Conservation (phyloP, 1,284 basidiomycete species). For the Exsudoporus floridanus region DNA sequence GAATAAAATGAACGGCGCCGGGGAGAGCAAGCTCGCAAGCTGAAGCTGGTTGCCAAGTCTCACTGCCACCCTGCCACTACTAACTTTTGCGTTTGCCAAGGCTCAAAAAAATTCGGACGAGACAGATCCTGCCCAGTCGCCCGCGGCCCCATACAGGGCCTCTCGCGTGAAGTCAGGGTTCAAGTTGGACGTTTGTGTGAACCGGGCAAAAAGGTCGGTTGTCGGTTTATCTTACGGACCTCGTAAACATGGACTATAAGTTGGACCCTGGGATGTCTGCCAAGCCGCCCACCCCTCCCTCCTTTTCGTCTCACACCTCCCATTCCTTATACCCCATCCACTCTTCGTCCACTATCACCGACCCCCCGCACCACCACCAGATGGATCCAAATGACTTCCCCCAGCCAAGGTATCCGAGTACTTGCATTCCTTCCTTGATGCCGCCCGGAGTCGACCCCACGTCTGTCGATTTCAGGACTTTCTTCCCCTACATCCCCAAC, state of each 20-base stretch:
- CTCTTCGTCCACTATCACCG: slow-evolving; percentile 9
- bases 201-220: slow-evolving; percentile 12
- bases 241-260: slow-evolving; percentile 24
- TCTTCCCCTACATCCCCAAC: slow-evolving; percentile 82
- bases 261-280: slow-evolving; percentile 34
- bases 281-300: slow-evolving; percentile 24
- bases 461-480: slow-evolving; percentile 48
- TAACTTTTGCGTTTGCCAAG: neutral
- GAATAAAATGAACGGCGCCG: slow-evolving; percentile 5
- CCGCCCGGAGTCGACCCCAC: slow-evolving; percentile 59
- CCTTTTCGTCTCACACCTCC: slow-evolving; percentile 31
- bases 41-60: neutral
- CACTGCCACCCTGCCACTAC: slow-evolving; percentile 11
- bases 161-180: slow-evolving; percentile 16
- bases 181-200: slow-evolving; percentile 27
- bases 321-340: slow-evolving; percentile 22
- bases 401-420: slow-evolving; percentile 34
- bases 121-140: slow-evolving; percentile 2
- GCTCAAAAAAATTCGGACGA: neutral
- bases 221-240: slow-evolving; percentile 7
- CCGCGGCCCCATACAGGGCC: slow-evolving; percentile 1
- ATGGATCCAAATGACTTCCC: slow-evolving; percentile 25
- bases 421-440: slow-evolving; percentile 48
- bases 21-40: too few relatives aligned
- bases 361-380: slow-evolving; percentile 5